These are phyloP conservation scores for Eucalyptus lansdowneana DNA, from an alignment of 345 rosid genomes.

Conservation along the genomic window DNA sequence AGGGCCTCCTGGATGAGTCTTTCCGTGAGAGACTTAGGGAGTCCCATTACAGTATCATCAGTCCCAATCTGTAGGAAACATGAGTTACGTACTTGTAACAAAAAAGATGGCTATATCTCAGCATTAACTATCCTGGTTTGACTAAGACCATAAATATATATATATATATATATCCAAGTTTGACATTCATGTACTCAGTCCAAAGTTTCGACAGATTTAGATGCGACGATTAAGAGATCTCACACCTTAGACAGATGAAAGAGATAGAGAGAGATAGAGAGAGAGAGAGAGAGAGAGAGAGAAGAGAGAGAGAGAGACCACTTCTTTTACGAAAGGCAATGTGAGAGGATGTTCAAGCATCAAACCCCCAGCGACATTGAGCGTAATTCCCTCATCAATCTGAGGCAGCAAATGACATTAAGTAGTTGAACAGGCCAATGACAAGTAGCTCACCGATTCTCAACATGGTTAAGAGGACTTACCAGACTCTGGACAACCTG, in stretches of 20 bases:
- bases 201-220: not conserved
- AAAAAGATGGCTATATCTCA: not conserved
- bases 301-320: slow-evolving; percentile 32
- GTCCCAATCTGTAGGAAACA: slow-evolving; percentile 57
- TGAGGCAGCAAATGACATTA: not conserved
- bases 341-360: slow-evolving; percentile 81
- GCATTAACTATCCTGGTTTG: not conserved
- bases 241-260: not conserved
- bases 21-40: slow-evolving; percentile 67
- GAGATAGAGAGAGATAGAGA: not conserved
- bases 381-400: slow-evolving; percentile 71
- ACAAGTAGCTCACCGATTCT: not conserved
- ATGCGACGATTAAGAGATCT: not conserved
- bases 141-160: too few species aligned
- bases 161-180: not conserved
- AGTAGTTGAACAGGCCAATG: not conserved
- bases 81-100: not conserved
- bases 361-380: slow-evolving; percentile 80
- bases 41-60: slow-evolving; percentile 80
- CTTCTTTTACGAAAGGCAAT: slow-evolving; percentile 67
- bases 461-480: slow-evolving; percentile 1
- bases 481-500: slow-evolving; percentile 73
- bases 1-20: slow-evolving; percentile 52
- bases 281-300: not conserved
- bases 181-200: not conserved